A percentile compares a stretch with the other conserved stretches of the same genome.
Conservation (phyloP, 2,329 filamentous ascomycete species). For the Colletotrichum camelliae region DNA sequence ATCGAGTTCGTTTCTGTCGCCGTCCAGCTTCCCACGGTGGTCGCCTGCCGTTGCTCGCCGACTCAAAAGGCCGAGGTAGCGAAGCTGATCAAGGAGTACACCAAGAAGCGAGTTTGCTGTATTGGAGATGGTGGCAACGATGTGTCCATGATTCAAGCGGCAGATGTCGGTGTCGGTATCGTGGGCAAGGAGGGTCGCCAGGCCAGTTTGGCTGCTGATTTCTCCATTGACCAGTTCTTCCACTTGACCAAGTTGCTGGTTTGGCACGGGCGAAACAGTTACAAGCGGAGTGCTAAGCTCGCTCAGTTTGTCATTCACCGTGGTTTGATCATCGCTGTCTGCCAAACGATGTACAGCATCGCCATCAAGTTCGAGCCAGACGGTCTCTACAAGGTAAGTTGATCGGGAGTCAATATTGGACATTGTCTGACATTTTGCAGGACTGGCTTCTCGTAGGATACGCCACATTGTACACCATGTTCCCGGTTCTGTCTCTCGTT, state of each 20-base stretch:
- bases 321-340: constrained; percentile 92
- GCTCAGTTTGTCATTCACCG: constrained; percentile 98
- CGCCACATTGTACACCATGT: constrained; percentile 93
- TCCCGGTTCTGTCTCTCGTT: constrained; percentile 90
- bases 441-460: constrained; percentile 98
- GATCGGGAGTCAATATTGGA: not conserved
- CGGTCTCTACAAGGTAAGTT: constrained; percentile 78
- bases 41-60: constrained; percentile 95
- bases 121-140: constrained; percentile 99
- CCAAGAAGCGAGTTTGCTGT: constrained; percentile 94
- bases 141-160: constrained; percentile 98
- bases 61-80: constrained; percentile 97
- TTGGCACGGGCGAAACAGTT: constrained; percentile 97
- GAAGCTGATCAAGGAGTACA: constrained; percentile 85
- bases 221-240: constrained; percentile 94
- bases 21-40: constrained; percentile 86
- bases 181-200: constrained; percentile 97
- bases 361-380: constrained; percentile 92
- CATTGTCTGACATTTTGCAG: constrained; percentile 38
- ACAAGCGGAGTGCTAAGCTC: constrained; percentile 94
- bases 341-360: constrained; percentile 97
- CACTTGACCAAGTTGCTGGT: constrained; percentile 97
- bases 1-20: constrained; percentile 87
- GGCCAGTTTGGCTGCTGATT: constrained; percentile 93
- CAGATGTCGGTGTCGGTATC: constrained; percentile 96